Evolutionary conservation across 148 eudicot genomes (phyloP).

Genomic region (Rhododendron henanense): DNA sequence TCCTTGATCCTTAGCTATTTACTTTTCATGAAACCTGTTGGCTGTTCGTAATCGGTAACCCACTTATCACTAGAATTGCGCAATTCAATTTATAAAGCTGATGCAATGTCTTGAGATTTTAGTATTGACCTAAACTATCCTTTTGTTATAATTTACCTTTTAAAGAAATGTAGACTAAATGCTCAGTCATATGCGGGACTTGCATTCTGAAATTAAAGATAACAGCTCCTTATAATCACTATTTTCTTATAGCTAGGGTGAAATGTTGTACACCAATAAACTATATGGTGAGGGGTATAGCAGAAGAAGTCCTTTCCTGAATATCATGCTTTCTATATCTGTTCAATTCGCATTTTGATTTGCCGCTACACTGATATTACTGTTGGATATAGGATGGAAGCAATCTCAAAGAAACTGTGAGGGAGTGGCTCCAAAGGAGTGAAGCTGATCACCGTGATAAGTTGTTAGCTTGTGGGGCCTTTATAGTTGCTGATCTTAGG

Average conservation of each 20-base stretch:
- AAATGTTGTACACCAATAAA: background rate
- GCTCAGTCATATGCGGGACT: background rate
- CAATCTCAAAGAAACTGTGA: constrained; percentile 45
- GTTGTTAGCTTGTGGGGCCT: constrained; percentile 86
- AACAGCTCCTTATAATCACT: background rate
- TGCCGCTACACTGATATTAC: constrained; percentile 5
- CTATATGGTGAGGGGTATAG: background rate
- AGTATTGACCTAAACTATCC: background rate
- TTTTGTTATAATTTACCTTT: background rate
- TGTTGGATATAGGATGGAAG: constrained; percentile 39
- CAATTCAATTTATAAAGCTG: background rate
- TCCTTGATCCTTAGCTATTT: background rate
- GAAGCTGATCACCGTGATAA: constrained; percentile 74
- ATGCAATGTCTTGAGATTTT: background rate
- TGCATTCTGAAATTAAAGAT: background rate
- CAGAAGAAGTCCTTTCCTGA: background rate
- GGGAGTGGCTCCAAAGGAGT: constrained; percentile 53
- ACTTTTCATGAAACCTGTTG: background rate
- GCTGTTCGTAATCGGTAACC: background rate
- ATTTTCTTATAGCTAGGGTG: background rate
- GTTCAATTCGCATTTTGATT: constrained; percentile 10
- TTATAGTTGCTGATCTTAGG: constrained; percentile 90
- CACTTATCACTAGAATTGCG: background rate
- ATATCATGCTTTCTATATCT: background rate
- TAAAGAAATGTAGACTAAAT: background rate